Conservation (phyloP, 257 asterid genomes). For the Henckelia pumila region DNA sequence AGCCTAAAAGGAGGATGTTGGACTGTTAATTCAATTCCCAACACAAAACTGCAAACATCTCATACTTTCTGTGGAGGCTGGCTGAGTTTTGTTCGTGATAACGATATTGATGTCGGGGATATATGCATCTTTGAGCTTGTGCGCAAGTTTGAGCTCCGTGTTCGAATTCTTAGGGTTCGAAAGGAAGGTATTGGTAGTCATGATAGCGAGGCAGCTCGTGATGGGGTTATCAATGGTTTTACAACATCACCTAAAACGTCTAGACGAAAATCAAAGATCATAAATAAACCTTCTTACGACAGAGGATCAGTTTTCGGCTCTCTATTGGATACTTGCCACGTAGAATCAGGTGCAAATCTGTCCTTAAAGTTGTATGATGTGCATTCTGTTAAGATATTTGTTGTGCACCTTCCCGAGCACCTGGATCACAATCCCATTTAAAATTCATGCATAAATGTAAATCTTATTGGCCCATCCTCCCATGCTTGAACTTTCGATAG, state of each 20-base stretch:
- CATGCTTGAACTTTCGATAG: neutral
- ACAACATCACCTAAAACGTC: constrained; percentile 39
- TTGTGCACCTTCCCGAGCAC: neutral
- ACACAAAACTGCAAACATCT: constrained; percentile 78
- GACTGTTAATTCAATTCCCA: constrained; percentile 87
- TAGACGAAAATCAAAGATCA: constrained; percentile 45
- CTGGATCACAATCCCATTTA: neutral
- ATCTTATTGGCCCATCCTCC: neutral
- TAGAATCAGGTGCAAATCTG: constrained; percentile 47
- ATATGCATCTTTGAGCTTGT: constrained; percentile 87
- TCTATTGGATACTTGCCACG: constrained; percentile 32
- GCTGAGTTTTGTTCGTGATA: constrained; percentile 89
- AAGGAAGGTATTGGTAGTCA: constrained; percentile 49
- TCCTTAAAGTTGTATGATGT: neutral
- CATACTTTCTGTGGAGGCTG: constrained; percentile 98
- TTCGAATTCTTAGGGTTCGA: constrained; percentile 67
- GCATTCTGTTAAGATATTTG: neutral
- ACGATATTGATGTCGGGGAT: constrained; percentile 67
- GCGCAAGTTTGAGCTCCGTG: constrained; percentile 62
- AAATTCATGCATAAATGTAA: too few species aligned
- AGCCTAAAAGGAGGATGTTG: constrained; percentile 77
- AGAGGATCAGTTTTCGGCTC: constrained; percentile 35
- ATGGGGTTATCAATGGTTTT: constrained; percentile 36
- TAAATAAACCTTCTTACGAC: constrained; percentile 34
- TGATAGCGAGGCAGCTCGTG: constrained; percentile 40